Conservation (phyloP, 306 rosid species). For the Prunus davidiana region DNA sequence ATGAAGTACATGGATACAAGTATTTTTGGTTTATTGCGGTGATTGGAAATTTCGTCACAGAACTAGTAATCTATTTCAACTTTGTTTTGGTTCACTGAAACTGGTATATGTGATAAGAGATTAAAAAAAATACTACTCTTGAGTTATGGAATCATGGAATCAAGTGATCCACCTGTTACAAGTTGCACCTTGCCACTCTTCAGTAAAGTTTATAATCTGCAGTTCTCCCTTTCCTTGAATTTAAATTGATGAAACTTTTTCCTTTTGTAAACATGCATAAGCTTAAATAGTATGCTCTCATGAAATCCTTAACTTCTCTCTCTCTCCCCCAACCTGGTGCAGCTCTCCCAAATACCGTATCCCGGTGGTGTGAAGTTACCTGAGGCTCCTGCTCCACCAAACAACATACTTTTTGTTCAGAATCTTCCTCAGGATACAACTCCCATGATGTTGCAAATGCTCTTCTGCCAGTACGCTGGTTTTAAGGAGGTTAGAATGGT, state of each 20-base stretch:
- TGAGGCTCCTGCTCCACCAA: constrained; percentile 98
- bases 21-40: background rate
- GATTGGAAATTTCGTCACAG: background rate
- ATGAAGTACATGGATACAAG: background rate
- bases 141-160: background rate
- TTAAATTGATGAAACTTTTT: background rate
- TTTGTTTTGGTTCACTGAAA: background rate
- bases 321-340: constrained; percentile 28
- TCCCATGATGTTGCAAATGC: constrained; percentile 98
- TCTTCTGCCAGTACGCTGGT: constrained; percentile 84
- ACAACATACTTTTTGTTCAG: constrained; percentile 88
- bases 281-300: background rate
- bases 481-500: constrained; percentile 99
- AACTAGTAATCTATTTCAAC: background rate
- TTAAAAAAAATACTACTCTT: background rate
- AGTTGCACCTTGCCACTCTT: background rate
- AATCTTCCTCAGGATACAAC: constrained; percentile 89
- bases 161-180: background rate
- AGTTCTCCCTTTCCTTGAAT: background rate
- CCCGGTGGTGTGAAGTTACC: constrained; percentile 87
- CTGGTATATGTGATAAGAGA: background rate
- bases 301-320: constrained; percentile 11
- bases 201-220: background rate
- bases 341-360: constrained; percentile 69
- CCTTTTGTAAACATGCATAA: background rate